Conservation (phyloP, 805 yeast genomes). For the Wickerhamiella domercqiae region DNA sequence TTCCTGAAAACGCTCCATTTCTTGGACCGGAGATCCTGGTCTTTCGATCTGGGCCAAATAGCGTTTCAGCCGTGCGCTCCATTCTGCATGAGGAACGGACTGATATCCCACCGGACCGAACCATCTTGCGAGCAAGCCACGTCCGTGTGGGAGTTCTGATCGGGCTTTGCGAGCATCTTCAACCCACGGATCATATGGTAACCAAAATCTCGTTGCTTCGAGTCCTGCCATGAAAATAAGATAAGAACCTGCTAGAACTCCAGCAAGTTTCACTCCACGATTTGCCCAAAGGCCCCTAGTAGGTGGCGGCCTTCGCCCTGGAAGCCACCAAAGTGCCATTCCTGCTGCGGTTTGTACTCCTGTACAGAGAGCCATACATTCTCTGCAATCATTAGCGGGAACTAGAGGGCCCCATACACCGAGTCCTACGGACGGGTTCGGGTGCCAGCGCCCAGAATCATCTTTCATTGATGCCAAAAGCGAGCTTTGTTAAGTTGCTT, state of each 20-base stretch:
- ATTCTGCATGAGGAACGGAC: conserved; percentile 30
- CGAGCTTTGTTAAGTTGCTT: no score
- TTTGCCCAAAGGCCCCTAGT: conserved; percentile 16
- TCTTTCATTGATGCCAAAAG: no score
- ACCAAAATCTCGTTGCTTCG: conserved; percentile 37
- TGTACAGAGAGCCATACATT: conserved; percentile 38
- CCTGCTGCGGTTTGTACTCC: conserved; percentile 42
- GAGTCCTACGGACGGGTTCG: conserved; percentile 44
- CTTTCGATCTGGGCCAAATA: not conserved
- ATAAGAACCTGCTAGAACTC: conserved; percentile 30
- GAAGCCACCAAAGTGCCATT: conserved; percentile 18
- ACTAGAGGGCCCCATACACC: conserved; percentile 55
- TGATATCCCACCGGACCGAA: conserved; percentile 46
- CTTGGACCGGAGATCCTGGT: not conserved
- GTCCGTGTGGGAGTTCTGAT: conserved; percentile 4
- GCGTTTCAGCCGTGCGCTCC: conserved; percentile 15
- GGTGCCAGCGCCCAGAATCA: conserved; percentile 7
- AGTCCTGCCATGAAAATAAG: conserved; percentile 39
- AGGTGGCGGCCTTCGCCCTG: conserved; percentile 14
- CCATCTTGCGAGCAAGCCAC: conserved; percentile 32
- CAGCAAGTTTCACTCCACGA: conserved; percentile 22
- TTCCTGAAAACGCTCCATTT: not conserved
- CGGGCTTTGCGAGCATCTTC: conserved; percentile 50
- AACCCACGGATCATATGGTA: conserved; percentile 47
- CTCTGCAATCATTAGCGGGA: conserved; percentile 52